These are phyloP conservation scores for Neolentinus lepideus DNA, from an alignment of 1,284 basidiomycete genomes.

Conservation along the genomic window DNA sequence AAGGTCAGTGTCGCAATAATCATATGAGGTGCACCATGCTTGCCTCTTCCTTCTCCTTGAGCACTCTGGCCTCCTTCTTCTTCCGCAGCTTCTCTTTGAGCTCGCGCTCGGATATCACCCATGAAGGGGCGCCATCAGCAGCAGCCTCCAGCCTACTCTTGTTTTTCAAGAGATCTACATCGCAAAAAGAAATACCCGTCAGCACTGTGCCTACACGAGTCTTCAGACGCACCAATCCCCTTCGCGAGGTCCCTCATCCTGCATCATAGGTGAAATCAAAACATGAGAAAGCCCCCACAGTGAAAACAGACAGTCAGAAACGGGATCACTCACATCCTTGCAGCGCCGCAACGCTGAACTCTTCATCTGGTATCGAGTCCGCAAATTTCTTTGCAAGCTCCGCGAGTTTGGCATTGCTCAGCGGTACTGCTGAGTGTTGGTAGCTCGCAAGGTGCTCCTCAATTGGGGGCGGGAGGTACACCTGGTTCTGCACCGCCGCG, in stretches of 20 bases:
- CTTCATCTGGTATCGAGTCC: constrained; percentile 67
- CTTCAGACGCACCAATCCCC: constrained; percentile 17
- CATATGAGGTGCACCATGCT: no score
- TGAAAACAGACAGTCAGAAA: constrained; percentile 14
- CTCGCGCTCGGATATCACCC: constrained; percentile 68
- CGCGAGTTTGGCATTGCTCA: constrained; percentile 54
- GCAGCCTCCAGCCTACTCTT: constrained; percentile 72
- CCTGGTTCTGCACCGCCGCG: constrained; percentile 20
- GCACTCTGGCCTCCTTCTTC: constrained; percentile 62
- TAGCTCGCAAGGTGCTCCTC: constrained; percentile 50
- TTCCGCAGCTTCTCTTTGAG: constrained; percentile 61
- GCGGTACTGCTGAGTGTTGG: constrained; percentile 53
- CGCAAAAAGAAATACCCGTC: constrained; percentile 1
- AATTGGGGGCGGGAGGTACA: constrained; percentile 57
- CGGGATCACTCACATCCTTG: constrained; percentile 66
- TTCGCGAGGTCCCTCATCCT: constrained; percentile 3
- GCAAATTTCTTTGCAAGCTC: constrained; percentile 67
- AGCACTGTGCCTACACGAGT: constrained; percentile 17
- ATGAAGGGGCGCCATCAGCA: constrained; percentile 51
- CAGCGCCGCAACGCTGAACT: constrained; percentile 79
- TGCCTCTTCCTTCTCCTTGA: constrained; percentile 57
- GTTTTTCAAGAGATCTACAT: constrained; percentile 66
- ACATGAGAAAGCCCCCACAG: constrained; percentile 4
- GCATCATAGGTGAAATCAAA: constrained; percentile 2
- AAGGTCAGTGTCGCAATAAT: constrained; percentile 5